Evolutionary conservation across 306 rosid genomes (phyloP).

Genomic region (Vigna unguiculata): DNA sequence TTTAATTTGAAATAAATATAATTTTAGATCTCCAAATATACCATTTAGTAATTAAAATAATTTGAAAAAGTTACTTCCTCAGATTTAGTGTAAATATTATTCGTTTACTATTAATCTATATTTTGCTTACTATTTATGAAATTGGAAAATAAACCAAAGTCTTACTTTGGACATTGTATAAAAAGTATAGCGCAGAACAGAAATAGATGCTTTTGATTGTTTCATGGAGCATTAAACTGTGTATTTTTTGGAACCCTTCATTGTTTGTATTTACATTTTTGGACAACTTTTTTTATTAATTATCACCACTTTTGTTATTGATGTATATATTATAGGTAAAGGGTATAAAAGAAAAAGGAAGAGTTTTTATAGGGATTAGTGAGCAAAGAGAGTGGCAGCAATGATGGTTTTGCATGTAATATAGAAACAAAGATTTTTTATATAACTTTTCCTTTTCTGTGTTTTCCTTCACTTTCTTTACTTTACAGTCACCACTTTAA

Average conservation of each 20-base stretch:
- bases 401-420: conserved; percentile 79
- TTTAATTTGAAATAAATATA: too few relatives aligned
- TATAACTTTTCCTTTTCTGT: conserved; percentile 50
- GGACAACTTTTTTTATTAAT: conserved; percentile 38
- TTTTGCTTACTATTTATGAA: too few relatives aligned
- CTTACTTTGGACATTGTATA: too few relatives aligned
- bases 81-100: too few relatives aligned
- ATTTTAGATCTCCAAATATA: too few relatives aligned
- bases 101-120: too few relatives aligned
- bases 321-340: conserved; percentile 11
- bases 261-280: conserved; percentile 35
- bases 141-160: too few relatives aligned
- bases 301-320: conserved; percentile 23
- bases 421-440: conserved; percentile 60
- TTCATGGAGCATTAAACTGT: background rate
- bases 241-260: conserved; percentile 32
- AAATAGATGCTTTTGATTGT: conserved; percentile 2
- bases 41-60: too few relatives aligned
- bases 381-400: conserved; percentile 70
- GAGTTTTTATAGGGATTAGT: conserved; percentile 70
- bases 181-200: too few relatives aligned
- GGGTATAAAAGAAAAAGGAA: conserved; percentile 25
- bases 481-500: conserved; percentile 76
- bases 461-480: conserved; percentile 55
- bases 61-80: too few relatives aligned